Conservation (phyloP, 345 rosid species). For the Linum trigynum region DNA sequence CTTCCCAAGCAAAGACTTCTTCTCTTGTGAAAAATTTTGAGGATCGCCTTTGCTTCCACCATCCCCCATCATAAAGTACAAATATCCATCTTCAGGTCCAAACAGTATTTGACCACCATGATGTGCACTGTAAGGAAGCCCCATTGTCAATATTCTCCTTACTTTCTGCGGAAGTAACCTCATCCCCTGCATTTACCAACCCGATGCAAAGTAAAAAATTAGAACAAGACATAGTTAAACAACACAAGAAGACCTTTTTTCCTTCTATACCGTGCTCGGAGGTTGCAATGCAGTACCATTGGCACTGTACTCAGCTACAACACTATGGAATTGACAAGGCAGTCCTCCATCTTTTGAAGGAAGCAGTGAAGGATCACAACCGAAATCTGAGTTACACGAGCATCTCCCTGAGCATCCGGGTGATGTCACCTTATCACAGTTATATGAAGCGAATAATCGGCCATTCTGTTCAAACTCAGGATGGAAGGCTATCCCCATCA, state of each 20-base stretch:
- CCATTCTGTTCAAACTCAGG: slow-evolving; percentile 31
- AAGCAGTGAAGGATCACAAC: slow-evolving; percentile 33
- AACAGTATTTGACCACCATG: slow-evolving; percentile 52
- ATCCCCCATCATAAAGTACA: slow-evolving; percentile 51
- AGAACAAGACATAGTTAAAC: slow-evolving; percentile 3
- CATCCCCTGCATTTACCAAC: slow-evolving; percentile 24
- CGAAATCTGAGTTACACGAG: slow-evolving; percentile 32
- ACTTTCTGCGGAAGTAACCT: slow-evolving; percentile 26
- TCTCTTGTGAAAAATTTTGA: slow-evolving; percentile 39
- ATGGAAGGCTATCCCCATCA: slow-evolving; percentile 45
- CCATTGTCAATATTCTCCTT: slow-evolving; percentile 44
- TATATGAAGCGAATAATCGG: slow-evolving; percentile 33
- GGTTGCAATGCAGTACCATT: slow-evolving; percentile 18
- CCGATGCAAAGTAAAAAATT: slow-evolving; percentile 28
- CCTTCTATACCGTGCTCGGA: slow-evolving; percentile 21
- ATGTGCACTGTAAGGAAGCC: slow-evolving; percentile 33
- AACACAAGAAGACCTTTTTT: neutral
- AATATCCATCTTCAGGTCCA: slow-evolving; percentile 43
- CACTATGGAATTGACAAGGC: slow-evolving; percentile 28
- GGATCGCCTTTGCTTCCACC: slow-evolving; percentile 31
- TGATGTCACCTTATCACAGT: slow-evolving; percentile 34
- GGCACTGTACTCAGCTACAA: slow-evolving; percentile 29
- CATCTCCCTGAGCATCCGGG: slow-evolving; percentile 33
- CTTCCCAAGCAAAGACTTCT: slow-evolving; percentile 1
- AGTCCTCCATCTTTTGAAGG: slow-evolving; percentile 20